These are phyloP conservation scores for Tarenaya hassleriana DNA, from an alignment of 345 rosid genomes.

Conservation along the genomic window DNA sequence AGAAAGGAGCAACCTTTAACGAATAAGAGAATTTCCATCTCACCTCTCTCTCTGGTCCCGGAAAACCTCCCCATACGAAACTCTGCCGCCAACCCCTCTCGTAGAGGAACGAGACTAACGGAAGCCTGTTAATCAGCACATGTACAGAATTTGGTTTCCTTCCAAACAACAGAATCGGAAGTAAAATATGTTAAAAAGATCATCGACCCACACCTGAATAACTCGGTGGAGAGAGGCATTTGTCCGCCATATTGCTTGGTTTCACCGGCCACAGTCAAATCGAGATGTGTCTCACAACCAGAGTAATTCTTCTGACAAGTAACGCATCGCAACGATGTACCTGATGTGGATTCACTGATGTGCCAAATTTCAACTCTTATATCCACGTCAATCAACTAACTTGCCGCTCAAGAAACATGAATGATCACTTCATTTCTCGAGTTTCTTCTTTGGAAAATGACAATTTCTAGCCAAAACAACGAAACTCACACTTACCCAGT, in stretches of 20 bases:
- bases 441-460: not conserved
- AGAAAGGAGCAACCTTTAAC: not conserved
- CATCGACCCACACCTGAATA: constrained; percentile 22
- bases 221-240: constrained; percentile 51
- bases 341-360: constrained; percentile 38
- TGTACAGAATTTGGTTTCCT: constrained; percentile 13
- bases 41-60: constrained; percentile 89
- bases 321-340: constrained; percentile 44
- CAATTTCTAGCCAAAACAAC: constrained; percentile 3
- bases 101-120: constrained; percentile 63
- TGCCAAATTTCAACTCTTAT: constrained; percentile 1
- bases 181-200: not conserved
- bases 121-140: constrained; percentile 38
- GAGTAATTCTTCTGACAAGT: constrained; percentile 58
- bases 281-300: constrained; percentile 61
- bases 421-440: not conserved
- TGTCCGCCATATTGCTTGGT: constrained; percentile 41
- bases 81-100: constrained; percentile 98
- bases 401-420: constrained; percentile 1
- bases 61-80: constrained; percentile 67
- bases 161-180: constrained; percentile 16
- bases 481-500: constrained; percentile 42
- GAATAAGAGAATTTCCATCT: constrained; percentile 12
- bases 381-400: constrained; percentile 5
- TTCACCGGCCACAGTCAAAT: constrained; percentile 53